Conservation (phyloP, 179 eudicot species). For the Beta lomatogona region DNA sequence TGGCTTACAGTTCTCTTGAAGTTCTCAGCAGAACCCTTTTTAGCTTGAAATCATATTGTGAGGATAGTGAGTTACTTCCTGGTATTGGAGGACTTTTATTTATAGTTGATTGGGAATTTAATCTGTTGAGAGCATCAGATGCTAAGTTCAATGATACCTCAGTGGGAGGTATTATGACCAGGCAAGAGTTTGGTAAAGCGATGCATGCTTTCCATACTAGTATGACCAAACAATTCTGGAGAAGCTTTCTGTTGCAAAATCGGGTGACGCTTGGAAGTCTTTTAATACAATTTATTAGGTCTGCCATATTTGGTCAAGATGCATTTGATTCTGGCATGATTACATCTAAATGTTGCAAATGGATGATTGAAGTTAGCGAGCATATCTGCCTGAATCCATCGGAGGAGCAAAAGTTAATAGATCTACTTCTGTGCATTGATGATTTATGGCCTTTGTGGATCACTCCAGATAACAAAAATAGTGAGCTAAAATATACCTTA, state of each 20-base stretch:
- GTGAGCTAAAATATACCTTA: constrained; percentile 40
- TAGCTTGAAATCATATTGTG: constrained; percentile 49
- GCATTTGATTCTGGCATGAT: constrained; percentile 43
- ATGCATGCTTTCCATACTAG: constrained; percentile 54
- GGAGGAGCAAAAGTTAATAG: constrained; percentile 78
- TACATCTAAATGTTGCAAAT: constrained; percentile 58
- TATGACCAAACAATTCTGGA: constrained; percentile 42
- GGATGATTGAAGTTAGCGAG: constrained; percentile 64
- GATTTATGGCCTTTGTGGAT: constrained; percentile 74
- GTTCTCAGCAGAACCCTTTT: constrained; percentile 65
- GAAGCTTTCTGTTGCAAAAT: constrained; percentile 43
- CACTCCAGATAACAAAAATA: constrained; percentile 40
- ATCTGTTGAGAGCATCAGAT: constrained; percentile 37
- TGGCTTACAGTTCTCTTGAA: constrained; percentile 72
- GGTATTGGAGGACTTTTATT: constrained; percentile 54
- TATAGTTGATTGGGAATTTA: constrained; percentile 74
- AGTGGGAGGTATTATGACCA: constrained; percentile 29
- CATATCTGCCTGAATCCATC: constrained; percentile 48
- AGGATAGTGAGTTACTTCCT: constrained; percentile 51
- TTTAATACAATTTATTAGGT: constrained; percentile 60
- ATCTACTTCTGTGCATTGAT: constrained; percentile 59
- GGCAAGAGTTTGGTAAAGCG: constrained; percentile 55
- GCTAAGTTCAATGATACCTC: constrained; percentile 38
- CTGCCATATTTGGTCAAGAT: constrained; percentile 51
- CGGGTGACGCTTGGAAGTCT: constrained; percentile 41